Evolutionary conservation across 2,329 filamentous ascomycete species (phyloP), one percentile per base, ranked within the genome.

Genomic region (Sporothrix protearum): DNA sequence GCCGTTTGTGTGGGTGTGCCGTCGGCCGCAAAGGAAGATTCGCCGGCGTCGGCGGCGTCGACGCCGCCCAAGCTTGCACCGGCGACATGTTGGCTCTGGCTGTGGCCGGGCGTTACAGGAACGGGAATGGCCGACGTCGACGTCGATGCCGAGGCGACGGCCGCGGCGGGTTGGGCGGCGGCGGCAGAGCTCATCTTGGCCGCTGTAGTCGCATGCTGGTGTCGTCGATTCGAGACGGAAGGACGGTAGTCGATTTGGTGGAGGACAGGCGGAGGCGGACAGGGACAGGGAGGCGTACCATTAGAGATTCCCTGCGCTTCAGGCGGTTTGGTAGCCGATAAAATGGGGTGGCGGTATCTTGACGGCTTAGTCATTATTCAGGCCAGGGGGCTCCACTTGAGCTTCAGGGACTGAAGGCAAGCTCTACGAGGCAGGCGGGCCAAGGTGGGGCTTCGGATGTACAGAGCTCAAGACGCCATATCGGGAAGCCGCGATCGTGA

Each of bases 331-430:
- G 49, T 49, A 49, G 63, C 42, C 63, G 42, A 33, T 49, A 47
- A 66, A 66, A n/a, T 47, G 42, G 14, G 63, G 63, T 49, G 63
- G 63, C 63, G 63, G 63, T 66, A 68, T 68, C 45, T 66, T 47
- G 42, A 49, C 64, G 3, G 45, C 28, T 68, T 68, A 53, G 64
- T 53, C 64, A 53, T 49, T 14, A 8, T 22, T 33, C n/a, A 33
- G 22, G 28, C 12, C 12, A 49, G 63, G 19, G 49, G 55, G 22
- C 10, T 45, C 59, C 61, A 33, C 25, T 64, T 19, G 42, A 47
- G 42, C 42, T 47, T 47, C 14, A 12, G 7, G 49, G 16, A 42
- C 39, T 39, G 36, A 6, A 39, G 36, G 6, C 36, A 10, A 49
- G 16, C 47, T 49, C 8, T 4, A 22, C 22, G 8, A 12, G 25